Base-by-base conservation (phyloP, 169 alveolate genomes). In the Plasmodium vinckei region DNA sequence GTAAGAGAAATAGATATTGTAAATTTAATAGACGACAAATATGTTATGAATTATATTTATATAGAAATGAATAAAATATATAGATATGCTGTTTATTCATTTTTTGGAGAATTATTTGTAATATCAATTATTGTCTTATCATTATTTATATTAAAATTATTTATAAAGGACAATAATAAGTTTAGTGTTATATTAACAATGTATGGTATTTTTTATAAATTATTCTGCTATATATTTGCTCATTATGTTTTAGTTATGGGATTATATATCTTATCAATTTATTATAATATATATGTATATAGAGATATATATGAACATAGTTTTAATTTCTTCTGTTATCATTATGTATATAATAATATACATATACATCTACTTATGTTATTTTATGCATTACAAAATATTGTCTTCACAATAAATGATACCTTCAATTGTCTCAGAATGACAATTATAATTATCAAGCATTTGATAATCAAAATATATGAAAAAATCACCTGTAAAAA, bases 191-290 rank as follows among this genome's bases (percentile, higher is more conserved):
- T 75, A 23, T 67, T 75, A 75, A 75, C 88, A 42, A 61, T 75
- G 75, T 75, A 75, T 60, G 88, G 88, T 7, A 75, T 75, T 23
- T 75, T 75, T 12, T 75, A 75, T 42, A 75, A 75, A 75, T 47
- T 75, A 63, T 75, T 75, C 25, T 75, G 88, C 70, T 75, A 75
- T 56, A 61, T 75, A n/a, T 75, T 75, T 54, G 88, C 88, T 13
- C 88, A 75, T 54, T 75, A 75, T 68, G 88, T 75, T 9, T 75
- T 75, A 56, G 27, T 75, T 75, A 75, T 75, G 88, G 88, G 88
- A 27, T 15, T 75, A 54, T 75, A 75, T 56, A 75, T 75, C 15
- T 33, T 75, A 61, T 63, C 88, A 6, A 75, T 75, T 33, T 75
- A 75, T 44, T 75, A 63, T 54, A 75, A 63, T 63, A 75, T 75